A percentile compares a stretch with the other conserved stretches of the same genome.
These are phyloP conservation scores for Plasmodium chabaudi DNA, from an alignment of 169 alveolate species.

Conservation along the genomic window DNA sequence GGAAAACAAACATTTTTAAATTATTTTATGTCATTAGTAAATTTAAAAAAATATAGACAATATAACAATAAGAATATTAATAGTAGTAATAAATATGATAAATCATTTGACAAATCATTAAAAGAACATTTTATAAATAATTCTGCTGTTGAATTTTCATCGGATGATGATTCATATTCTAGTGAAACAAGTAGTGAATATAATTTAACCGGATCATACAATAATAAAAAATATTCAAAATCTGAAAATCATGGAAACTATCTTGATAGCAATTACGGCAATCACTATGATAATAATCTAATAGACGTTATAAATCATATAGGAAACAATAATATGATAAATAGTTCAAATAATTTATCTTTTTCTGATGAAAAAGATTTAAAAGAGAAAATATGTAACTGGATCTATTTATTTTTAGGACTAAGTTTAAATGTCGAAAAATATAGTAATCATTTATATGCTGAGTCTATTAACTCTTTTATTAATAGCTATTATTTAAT, in stretches of 20 bases:
- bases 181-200: constrained; percentile 68
- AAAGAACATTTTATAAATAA: constrained; percentile 60
- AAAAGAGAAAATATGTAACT: constrained; percentile 30
- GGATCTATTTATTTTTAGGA: constrained; percentile 55
- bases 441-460: constrained; percentile 75
- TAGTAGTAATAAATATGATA: constrained; percentile 21
- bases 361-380: constrained; percentile 20
- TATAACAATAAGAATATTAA: too few species aligned
- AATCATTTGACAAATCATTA: constrained; percentile 21
- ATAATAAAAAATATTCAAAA: not conserved
- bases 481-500: constrained; percentile 21
- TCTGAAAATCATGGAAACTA: not conserved
- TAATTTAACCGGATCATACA: not conserved
- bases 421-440: constrained; percentile 69
- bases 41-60: constrained; percentile 17
- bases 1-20: constrained; percentile 52
- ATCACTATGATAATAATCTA: not conserved
- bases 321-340: not conserved
- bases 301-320: not conserved
- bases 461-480: constrained; percentile 47
- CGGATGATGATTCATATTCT: constrained; percentile 54
- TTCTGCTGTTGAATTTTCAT: constrained; percentile 10
- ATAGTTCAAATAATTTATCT: not conserved
- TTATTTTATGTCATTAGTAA: constrained; percentile 31
- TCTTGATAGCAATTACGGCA: not conserved